Evolutionary conservation across 306 rosid genomes (phyloP).

Genomic region (Cucurbita maxima): DNA sequence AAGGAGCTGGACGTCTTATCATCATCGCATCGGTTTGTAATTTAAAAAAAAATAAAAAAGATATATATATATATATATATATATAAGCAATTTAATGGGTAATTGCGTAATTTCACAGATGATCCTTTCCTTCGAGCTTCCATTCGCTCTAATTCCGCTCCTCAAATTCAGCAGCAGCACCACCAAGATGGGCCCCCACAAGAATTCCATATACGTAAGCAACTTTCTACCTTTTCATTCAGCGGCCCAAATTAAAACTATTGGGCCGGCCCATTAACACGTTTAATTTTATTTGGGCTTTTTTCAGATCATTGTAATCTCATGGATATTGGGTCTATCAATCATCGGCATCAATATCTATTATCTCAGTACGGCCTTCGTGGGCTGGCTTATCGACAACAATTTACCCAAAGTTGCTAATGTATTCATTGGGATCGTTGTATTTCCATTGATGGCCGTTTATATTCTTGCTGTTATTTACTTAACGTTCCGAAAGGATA

Average conservation of each 20-base stretch:
- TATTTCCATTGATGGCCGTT: constrained; percentile 63
- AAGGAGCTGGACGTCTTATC: constrained; percentile 37
- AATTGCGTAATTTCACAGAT: constrained; percentile 33
- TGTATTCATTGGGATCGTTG: constrained; percentile 53
- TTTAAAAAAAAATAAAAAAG: neutral
- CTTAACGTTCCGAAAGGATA: constrained; percentile 53
- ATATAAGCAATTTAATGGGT: neutral
- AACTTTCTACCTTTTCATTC: neutral
- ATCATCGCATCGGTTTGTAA: constrained; percentile 61
- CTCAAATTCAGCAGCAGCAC: constrained; percentile 72
- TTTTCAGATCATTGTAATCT: constrained; percentile 42
- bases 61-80: too few relatives aligned
- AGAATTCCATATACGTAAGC: constrained; percentile 46
- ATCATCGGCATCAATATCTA: constrained; percentile 66
- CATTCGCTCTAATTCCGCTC: constrained; percentile 79
- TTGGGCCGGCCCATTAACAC: neutral
- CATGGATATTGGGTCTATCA: constrained; percentile 61
- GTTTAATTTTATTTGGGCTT: neutral
- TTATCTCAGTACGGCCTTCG: constrained; percentile 61
- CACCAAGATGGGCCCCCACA: constrained; percentile 87
- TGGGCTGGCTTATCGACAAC: constrained; percentile 58
- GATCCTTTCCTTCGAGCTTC: constrained; percentile 85
- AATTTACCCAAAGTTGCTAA: constrained; percentile 43
- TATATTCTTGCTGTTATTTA: constrained; percentile 42
- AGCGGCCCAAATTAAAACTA: neutral